Evolutionary conservation across 1,284 basidiomycete species (phyloP), one percentile per base, ranked within the genome.

Genomic region (Ustanciosporium gigantosporum): DNA sequence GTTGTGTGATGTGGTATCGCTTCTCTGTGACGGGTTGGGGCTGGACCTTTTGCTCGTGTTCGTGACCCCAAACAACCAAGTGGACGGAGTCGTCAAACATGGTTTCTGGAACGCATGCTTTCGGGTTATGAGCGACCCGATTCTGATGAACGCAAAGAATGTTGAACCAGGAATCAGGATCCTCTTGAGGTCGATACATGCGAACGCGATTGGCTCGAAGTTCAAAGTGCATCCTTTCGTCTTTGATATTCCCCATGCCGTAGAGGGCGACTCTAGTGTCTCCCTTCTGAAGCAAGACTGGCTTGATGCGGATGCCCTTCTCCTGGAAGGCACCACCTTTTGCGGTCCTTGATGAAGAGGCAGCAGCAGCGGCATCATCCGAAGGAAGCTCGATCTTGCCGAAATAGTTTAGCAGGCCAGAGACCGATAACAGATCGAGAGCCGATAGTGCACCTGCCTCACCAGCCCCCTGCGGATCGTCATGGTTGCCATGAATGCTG

Each of bases 401-500:
- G 83, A 98, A 97, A 79, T 97, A 98, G 79, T 97, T 99, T 66
- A 99, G 80, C 14, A 98, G 83, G 4, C 94, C 95, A 0, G 90
- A 87, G 3, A 91, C 92, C 1, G 93, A 93, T 4, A 98, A 86
- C 37, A 98, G 83, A 75, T 99, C 94, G 7, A 99, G 84, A 0
- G 94, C 92, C 62, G 91, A 95, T 0, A 99, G 83, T 0, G 94
- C 93, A 5, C 94, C 95, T 81, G 91, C 57, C 32, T 53, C 45
- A 13, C 92, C 92, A 11, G 91, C 87, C 19, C 94, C 95, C 79
- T 98, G 95, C 24, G 95, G 94, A 70, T 99, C 94, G 75, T 99
- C 95, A 78, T 99, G 95, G 75, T 99, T 99, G 32, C 94, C 95
- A 73, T 99, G 94, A 36, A 99, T 98, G 0, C 93, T 96, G 80